A percentile compares a stretch with the other conserved stretches of the same genome.
These are phyloP conservation scores for Basipetospora sp. DNA, from an alignment of 2,329 filamentous ascomycete genomes.

Conservation along the genomic window DNA sequence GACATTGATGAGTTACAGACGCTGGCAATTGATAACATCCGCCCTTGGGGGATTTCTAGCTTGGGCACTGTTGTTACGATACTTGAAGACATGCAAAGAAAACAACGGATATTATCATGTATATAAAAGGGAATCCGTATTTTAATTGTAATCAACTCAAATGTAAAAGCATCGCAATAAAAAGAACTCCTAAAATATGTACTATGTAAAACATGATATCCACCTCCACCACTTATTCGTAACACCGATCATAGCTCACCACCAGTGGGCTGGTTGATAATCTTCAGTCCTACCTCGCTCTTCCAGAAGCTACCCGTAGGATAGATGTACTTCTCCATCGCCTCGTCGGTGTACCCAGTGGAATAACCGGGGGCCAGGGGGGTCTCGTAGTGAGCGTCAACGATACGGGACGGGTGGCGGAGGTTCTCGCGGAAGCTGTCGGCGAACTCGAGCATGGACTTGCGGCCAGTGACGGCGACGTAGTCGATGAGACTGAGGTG, in stretches of 20 bases:
- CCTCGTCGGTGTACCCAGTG: conserved; percentile 17
- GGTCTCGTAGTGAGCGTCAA: conserved; percentile 15
- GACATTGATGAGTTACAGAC: conserved; percentile 18
- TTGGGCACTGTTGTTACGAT: conserved; percentile 16
- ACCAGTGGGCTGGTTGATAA: conserved; percentile 17
- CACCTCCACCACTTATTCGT: too few relatives aligned
- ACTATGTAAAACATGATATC: background rate
- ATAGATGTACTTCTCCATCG: conserved; percentile 16
- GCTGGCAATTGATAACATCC: conserved; percentile 14
- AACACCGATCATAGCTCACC: conserved; percentile 13
- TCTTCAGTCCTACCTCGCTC: conserved; percentile 16
- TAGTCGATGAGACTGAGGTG: conserved; percentile 13
- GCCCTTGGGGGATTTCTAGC: conserved; percentile 16
- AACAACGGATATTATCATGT: conserved; percentile 12
- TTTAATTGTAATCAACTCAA: too few relatives aligned
- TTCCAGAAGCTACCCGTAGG: conserved; percentile 18
- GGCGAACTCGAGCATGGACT: conserved; percentile 14
- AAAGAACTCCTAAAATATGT: background rate
- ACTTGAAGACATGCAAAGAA: conserved; percentile 16
- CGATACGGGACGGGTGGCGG: conserved; percentile 13
- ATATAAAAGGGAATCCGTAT: conserved; percentile 7
- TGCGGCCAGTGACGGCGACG: conserved; percentile 12
- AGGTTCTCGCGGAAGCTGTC: conserved; percentile 16
- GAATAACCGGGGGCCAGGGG: conserved; percentile 15
- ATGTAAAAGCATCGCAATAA: too few relatives aligned